These are phyloP conservation scores for Erysimum cheiranthoides DNA, from an alignment of 345 rosid species.

Conservation along the genomic window DNA sequence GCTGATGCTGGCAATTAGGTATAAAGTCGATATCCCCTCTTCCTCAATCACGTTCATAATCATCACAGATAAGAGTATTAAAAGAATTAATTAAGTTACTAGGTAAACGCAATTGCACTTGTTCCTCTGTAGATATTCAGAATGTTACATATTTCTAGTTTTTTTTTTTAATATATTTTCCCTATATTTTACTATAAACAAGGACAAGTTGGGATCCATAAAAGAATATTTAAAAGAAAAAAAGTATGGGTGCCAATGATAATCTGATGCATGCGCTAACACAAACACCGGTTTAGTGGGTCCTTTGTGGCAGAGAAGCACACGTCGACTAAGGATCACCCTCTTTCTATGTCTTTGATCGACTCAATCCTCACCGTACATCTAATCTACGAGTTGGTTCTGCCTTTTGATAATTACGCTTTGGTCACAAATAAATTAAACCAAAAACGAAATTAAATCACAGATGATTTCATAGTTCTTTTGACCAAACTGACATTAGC, in stretches of 20 bases:
- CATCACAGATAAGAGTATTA: slow-evolving; percentile 25
- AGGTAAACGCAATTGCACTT: not conserved
- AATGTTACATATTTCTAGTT: not conserved
- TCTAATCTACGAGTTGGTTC: not conserved
- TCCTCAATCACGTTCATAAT: slow-evolving; percentile 39
- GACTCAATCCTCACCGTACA: slow-evolving; percentile 33
- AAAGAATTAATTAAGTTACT: not conserved
- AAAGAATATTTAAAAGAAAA: slow-evolving; percentile 10
- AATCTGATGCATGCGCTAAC: slow-evolving; percentile 47
- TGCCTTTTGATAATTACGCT: not conserved
- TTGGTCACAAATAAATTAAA: not conserved
- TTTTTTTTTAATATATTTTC: too few relatives aligned
- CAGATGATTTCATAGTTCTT: too few relatives aligned
- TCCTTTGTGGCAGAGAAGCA: slow-evolving; percentile 35
- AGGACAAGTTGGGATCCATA: slow-evolving; percentile 29
- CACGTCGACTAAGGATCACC: slow-evolving; percentile 37
- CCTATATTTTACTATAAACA: too few relatives aligned
- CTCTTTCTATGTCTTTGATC: slow-evolving; percentile 28
- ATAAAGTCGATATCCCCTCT: slow-evolving; percentile 40
- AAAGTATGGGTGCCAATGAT: slow-evolving; percentile 40
- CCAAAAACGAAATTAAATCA: not conserved
- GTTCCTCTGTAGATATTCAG: not conserved
- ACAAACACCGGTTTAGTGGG: slow-evolving; percentile 43
- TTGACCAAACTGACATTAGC: not conserved
- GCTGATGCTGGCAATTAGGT: slow-evolving; percentile 46